Evolutionary conservation across 371 early-diverging fungal species (phyloP), one percentile per base, ranked within the genome.

Genomic region (Nematocida displodere): DNA sequence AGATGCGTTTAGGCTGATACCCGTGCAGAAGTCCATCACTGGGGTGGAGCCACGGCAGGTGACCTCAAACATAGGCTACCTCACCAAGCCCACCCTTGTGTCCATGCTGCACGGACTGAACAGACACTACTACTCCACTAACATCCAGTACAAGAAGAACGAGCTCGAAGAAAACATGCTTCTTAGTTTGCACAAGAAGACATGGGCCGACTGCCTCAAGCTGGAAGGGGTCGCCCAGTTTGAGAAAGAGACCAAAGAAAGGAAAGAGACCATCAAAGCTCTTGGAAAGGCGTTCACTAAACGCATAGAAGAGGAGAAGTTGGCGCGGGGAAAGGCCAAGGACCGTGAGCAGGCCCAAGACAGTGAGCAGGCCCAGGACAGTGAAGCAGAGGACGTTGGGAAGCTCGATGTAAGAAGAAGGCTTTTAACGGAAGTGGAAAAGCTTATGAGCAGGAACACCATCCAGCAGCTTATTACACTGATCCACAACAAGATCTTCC

Each of bases 91-190:
- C 8, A 90, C 91, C 77, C 95, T 95, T 47, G 71, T 89, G 85
- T 93, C 97, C 26, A 86, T 97, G 66, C 91, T 99, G 58, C 98
- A 99, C 83, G 99, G 99, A 11, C 85, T 99, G 54, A 97, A 97
- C 87, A 89, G 97, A 63, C 95, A 95, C 80, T 99, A 97, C 85
- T 99, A 99, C 83, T 94, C 95, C 20, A 92, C 97, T 75, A 93
- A 92, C 52, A 99, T 97, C 81, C 91, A 93, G 79, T 99, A 96
- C 86, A 88, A 94, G 78, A 97, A 97, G 85, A 95, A 94, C 82
- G 92, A 93, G 83, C 86, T 96, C 15, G 98, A 97, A 84, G 91
- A 97, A 83, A 92, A 92, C 85, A 99, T 99, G 99, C 83, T 99
- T 54, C 85, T 96, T 63, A 97, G 94, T 83, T 79, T 97, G 56